Percentiles rank a stretch among this genome's conserved stretches.
phyloP scores from a whole-genome alignment of 768 basidiomycete genomes.

The Solioccasus polychromus region DNA sequence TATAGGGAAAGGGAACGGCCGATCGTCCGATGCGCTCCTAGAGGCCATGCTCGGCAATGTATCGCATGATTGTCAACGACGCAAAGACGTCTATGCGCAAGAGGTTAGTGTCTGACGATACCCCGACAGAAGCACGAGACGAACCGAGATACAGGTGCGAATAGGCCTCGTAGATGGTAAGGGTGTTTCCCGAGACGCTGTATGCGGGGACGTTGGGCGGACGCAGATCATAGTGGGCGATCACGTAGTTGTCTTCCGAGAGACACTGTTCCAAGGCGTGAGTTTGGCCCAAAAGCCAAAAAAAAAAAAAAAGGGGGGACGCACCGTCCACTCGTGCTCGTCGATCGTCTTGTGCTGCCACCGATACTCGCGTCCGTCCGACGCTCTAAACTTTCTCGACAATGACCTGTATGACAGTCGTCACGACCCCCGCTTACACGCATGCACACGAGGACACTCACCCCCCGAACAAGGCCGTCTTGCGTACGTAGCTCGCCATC shows the following conservation, averaged over 20 bases:
- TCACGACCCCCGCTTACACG: background rate
- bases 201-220: conserved; percentile 53
- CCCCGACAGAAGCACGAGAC: background rate
- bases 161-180: conserved; percentile 58
- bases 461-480: conserved; percentile 64
- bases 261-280: conserved; percentile 44
- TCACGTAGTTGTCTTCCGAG: conserved; percentile 48
- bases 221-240: conserved; percentile 66
- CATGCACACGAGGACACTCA: conserved; percentile 30
- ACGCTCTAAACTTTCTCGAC: conserved; percentile 63
- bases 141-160: conserved; percentile 51
- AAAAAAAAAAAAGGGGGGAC: conserved; percentile 27
- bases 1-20: no score
- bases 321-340: conserved; percentile 74
- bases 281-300: no score
- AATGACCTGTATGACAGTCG: conserved; percentile 46
- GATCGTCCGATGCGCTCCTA: no score
- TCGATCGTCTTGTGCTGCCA: conserved; percentile 57
- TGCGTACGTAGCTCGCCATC: conserved; percentile 64
- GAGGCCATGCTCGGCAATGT: conserved; percentile 52
- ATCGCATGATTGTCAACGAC: conserved; percentile 61
- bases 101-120: conserved; percentile 2
- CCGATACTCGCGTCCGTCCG: conserved; percentile 68
- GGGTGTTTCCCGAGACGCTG: conserved; percentile 58
- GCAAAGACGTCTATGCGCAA: conserved; percentile 49